Evolutionary conservation across 352 stramenopile species (phyloP), one percentile per base, ranked within the genome.

Genomic region (Pythium coloratum): DNA sequence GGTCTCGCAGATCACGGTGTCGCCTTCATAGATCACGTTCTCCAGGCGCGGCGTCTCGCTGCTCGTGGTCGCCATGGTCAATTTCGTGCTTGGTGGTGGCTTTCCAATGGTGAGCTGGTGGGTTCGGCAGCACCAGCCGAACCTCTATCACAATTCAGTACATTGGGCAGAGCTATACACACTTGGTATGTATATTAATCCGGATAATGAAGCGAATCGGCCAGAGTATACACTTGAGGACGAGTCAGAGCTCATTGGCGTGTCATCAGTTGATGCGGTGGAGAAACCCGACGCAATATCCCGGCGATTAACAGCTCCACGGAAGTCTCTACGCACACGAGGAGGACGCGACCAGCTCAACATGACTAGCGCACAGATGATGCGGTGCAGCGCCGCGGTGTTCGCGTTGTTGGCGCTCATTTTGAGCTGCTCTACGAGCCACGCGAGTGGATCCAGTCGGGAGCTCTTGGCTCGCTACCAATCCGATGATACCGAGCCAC

Each of bases 1-100:
- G 9, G 85, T 94, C 70, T 95, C 79, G 66, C 87, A 95, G 68
- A 95, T 92, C 20, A 95, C 85, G 1, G 87, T 94, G 72, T 95
- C 87, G 62, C 85, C 85, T 53, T 94, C 87, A 73, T 92, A 89
- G 63, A 95, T 95, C 64, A 91, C 72, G 59, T 93, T 91, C 38
- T 79, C 72, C 58, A 81, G 56, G 59, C 82, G 82, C 64, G 54
- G 26, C 18, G 67, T 51, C 26, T 14, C 65, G 10, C 49, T 49
- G 30, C 36, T 66, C 13, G 57, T 57, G 32, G 38, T 57, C 30
- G 44, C 47, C 67, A 62, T 60, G 14, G 16, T 57, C 18, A 38
- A 24, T 32, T 32, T 34, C 26, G 12, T 2, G 10, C 7, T 55
- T n/a, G 12, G 32, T 28, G 36, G 16, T 56, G 26, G 16, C 40